phyloP scores from a whole-genome alignment of 208 protist genomes.

The Angomonas ambiguus region DNA sequence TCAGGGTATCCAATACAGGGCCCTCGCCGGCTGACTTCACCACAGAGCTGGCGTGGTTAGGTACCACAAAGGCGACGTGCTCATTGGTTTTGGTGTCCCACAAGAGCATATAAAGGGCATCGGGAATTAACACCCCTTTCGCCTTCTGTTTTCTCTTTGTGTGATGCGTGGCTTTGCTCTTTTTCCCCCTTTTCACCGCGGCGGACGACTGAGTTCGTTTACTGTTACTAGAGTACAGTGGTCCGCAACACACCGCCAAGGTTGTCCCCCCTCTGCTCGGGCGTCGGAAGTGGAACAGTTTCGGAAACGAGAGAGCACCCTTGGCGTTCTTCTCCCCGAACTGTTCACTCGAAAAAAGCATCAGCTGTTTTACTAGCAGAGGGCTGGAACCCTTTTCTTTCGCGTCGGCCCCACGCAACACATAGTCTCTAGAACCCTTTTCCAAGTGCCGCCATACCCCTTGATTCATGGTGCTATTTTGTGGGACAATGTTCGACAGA shows the following conservation, averaged over 20 bases:
- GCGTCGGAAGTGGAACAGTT: background rate
- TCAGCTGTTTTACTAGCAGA: background rate
- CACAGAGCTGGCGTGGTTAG: constrained; percentile 22
- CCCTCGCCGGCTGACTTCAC: background rate
- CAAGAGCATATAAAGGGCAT: constrained; percentile 44
- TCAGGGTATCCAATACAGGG: background rate
- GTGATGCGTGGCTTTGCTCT: background rate
- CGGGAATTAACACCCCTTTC: constrained; percentile 20
- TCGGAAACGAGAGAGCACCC: background rate
- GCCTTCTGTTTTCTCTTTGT: background rate
- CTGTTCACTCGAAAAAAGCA: background rate
- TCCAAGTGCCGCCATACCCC: constrained; percentile 61
- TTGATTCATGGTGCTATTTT: constrained; percentile 42
- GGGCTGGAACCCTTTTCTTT: background rate
- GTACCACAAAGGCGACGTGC: constrained; percentile 47
- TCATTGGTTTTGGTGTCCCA: constrained; percentile 43
- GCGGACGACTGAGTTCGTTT: background rate
- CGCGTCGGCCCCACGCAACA: constrained; percentile 8
- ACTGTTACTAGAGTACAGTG: background rate
- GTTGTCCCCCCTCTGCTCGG: background rate
- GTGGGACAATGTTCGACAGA: constrained; percentile 51
- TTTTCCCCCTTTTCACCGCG: background rate
- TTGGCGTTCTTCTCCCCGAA: background rate
- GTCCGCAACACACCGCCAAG: constrained; percentile 5
- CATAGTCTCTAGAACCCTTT: constrained; percentile 32